Base-by-base conservation (phyloP, 2,329 filamentous ascomycete genomes). In the Zarea fungicola region DNA sequence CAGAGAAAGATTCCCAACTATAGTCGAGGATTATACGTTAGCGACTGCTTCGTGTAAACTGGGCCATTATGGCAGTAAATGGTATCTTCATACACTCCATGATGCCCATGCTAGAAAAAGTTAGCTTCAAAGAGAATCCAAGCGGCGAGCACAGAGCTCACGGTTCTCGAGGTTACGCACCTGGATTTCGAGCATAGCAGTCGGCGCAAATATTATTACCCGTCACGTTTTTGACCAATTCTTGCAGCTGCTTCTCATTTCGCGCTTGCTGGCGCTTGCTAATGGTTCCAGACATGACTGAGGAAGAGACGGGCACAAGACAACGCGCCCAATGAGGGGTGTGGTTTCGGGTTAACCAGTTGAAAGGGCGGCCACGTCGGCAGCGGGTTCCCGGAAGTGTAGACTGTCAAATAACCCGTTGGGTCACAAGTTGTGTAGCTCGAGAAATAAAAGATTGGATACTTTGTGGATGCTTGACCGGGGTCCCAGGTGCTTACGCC, bases 181-280 rank as follows among this genome's bases (percentile, higher is more conserved):
- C 85, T 82, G 93, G 93, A 69, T 96, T 97, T 66, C 84, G 83
- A 53, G 89, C 85, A 64, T 84, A 80, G 71, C 93, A 99, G 71
- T 99, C 93, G 55, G 93, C 93, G 73, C 93, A 99, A 61, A 83
- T 75, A 65, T 93, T 90, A 73, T 99, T 99, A 51, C 93, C 93
- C 8, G 90, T 81, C 9, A 95, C 60, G 31, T 75, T 82, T 57
- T 87, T 87, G 57, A 97, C 85, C 55, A 99, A 80, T 41, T 97
- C 92, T 63, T 96, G 89, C 57, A 99, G 77, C 49, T 82, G 76
- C 65, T 89, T 89, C 75, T 99, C 93, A 69, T 99, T 96, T 71
- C 93, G 91, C 76, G 87, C 89, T 78, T 96, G 92, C 74, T 96
- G 89, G 71, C 93, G 89, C 79, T 97, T 99, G 76, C 85, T 96